Percentiles rank a stretch among this genome's conserved stretches.
Conservation (phyloP, 495 filamentous ascomycete species). For the Trichoderma orchidacearum region DNA sequence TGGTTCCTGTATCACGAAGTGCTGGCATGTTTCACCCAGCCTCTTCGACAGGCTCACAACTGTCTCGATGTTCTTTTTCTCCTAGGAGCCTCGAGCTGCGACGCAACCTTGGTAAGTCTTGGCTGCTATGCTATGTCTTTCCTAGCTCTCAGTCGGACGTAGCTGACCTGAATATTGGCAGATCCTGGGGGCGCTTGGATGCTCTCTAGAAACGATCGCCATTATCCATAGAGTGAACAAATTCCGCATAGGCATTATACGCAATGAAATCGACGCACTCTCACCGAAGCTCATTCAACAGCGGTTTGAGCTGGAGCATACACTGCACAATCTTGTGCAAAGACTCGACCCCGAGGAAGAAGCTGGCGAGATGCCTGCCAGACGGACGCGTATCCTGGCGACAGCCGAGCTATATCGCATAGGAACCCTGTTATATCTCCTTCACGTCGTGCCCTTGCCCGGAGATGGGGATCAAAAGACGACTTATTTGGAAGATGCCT, state of each 20-base stretch:
- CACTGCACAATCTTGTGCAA: constrained; percentile 11
- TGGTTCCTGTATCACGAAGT: constrained; percentile 24
- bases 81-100: constrained; percentile 10
- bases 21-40: constrained; percentile 17
- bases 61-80: constrained; percentile 8
- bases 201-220: constrained; percentile 19
- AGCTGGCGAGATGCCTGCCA: constrained; percentile 6
- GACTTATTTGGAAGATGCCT: constrained; percentile 13
- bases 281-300: constrained; percentile 2
- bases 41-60: constrained; percentile 9
- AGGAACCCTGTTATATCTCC: constrained; percentile 17
- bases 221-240: constrained; percentile 16
- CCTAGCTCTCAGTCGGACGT: not conserved
- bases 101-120: constrained; percentile 13
- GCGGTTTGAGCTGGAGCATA: constrained; percentile 11
- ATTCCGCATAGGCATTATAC: constrained; percentile 6
- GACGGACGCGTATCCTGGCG: constrained; percentile 12
- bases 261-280: constrained; percentile 7
- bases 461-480: constrained; percentile 11
- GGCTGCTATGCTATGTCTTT: not conserved
- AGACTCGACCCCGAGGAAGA: constrained; percentile 10
- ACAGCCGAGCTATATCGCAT: constrained; percentile 22
- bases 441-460: constrained; percentile 11
- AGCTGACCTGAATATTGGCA: constrained; percentile 6
- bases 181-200: constrained; percentile 22